A percentile compares a stretch with the other conserved stretches of the same genome.
Conservation (phyloP, 306 rosid species). For the Vigna reflexopilosa region DNA sequence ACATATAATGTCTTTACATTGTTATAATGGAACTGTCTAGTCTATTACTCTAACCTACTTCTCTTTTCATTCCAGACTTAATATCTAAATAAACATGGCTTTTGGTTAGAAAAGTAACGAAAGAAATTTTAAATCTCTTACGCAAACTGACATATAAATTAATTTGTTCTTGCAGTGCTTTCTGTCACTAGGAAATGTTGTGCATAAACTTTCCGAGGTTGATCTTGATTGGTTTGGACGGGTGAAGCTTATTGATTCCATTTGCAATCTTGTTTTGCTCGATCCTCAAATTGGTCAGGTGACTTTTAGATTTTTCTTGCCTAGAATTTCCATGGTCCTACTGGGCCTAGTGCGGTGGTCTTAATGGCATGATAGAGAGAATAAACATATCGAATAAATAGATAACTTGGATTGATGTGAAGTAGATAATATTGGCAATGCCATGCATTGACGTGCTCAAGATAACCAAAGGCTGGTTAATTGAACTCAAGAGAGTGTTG, state of each 20-base stretch:
- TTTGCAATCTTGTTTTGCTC: conserved; percentile 71
- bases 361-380: not conserved
- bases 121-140: not conserved
- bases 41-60: not conserved
- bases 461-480: not conserved
- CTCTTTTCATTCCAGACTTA: conserved; percentile 11
- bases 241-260: conserved; percentile 78
- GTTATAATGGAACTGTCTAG: conserved; percentile 2
- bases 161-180: conserved; percentile 61
- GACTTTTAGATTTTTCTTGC: conserved; percentile 39
- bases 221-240: conserved; percentile 93
- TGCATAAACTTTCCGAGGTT: conserved; percentile 67
- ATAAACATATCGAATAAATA: conserved; percentile 2
- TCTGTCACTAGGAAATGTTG: conserved; percentile 61
- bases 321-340: conserved; percentile 9
- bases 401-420: conserved; percentile 22
- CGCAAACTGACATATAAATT: conserved; percentile 13
- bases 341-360: not conserved
- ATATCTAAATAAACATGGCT: conserved; percentile 18
- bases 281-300: conserved; percentile 92
- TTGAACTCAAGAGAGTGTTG: not conserved
- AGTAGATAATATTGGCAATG: not conserved
- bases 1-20: not conserved
- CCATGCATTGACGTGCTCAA: not conserved
- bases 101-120: not conserved